Evolutionary conservation across 1,284 basidiomycete species (phyloP).

Genomic region (Papiliotrema laurentii): DNA sequence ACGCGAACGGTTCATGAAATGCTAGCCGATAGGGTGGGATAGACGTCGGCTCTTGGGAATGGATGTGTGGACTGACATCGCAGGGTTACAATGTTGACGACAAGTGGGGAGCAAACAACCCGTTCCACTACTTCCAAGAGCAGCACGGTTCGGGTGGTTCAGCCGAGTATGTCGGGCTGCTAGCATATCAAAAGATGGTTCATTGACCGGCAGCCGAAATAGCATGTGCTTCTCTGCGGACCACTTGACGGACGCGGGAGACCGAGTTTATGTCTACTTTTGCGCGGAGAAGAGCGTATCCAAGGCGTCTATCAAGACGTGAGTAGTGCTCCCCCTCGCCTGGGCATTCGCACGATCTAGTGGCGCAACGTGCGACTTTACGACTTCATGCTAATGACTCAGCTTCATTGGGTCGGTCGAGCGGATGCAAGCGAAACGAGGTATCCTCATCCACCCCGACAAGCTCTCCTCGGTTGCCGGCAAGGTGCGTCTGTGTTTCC

Average conservation of each 20-base stretch:
- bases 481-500: slow-evolving; percentile 67
- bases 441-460: slow-evolving; percentile 92
- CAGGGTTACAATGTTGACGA: slow-evolving; percentile 48
- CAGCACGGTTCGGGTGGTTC: slow-evolving; percentile 35
- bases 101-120: slow-evolving; percentile 45
- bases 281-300: slow-evolving; percentile 87
- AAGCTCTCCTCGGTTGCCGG: slow-evolving; percentile 95
- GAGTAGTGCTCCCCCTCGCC: too few species aligned
- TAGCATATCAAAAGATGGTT: background rate
- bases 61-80: background rate
- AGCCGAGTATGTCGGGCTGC: slow-evolving; percentile 37
- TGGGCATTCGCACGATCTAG: too few species aligned
- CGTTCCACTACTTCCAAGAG: slow-evolving; percentile 48
- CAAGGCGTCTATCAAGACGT: slow-evolving; percentile 95
- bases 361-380: background rate
- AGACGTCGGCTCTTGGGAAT: background rate
- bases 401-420: slow-evolving; percentile 84
- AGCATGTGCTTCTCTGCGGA: slow-evolving; percentile 84
- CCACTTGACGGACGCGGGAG: slow-evolving; percentile 60
- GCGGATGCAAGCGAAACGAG: slow-evolving; percentile 80
- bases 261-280: slow-evolving; percentile 93
- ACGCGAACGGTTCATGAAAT: slow-evolving; percentile 96
- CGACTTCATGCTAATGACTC: slow-evolving; percentile 6
- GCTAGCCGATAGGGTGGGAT: slow-evolving; percentile 80
- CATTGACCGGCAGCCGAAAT: slow-evolving; percentile 60